These are phyloP conservation scores for Blastobotrys parvus DNA, from an alignment of 805 yeast species.

Conservation along the genomic window DNA sequence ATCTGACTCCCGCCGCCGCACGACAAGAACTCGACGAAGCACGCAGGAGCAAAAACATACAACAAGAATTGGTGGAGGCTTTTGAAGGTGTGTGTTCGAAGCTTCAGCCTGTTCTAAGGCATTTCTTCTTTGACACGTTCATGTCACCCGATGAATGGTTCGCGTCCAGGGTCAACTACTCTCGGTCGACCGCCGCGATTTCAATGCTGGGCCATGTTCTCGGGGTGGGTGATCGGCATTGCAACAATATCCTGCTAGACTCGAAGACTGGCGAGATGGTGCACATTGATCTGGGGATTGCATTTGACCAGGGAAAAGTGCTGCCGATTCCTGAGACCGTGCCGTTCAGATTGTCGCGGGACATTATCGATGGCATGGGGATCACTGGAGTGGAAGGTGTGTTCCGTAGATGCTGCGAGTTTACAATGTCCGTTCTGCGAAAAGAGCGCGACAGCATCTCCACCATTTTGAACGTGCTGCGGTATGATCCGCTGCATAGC, in stretches of 20 bases:
- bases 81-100: conserved; percentile 41
- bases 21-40: conserved; percentile 22
- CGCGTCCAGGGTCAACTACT: conserved; percentile 50
- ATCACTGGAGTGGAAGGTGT: conserved; percentile 74
- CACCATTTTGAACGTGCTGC: conserved; percentile 74
- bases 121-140: conserved; percentile 63
- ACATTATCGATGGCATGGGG: conserved; percentile 90
- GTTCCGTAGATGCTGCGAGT: conserved; percentile 65
- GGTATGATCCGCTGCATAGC: conserved; percentile 87
- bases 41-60: conserved; percentile 30
- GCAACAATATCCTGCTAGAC: conserved; percentile 84
- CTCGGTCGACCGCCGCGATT: conserved; percentile 71
- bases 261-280: conserved; percentile 79
- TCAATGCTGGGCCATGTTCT: conserved; percentile 82
- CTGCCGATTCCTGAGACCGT: conserved; percentile 86
- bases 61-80: conserved; percentile 16
- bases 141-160: conserved; percentile 69
- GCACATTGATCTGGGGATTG: conserved; percentile 93
- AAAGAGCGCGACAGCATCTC: conserved; percentile 58
- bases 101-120: conserved; percentile 59
- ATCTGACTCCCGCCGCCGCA: conserved; percentile 22
- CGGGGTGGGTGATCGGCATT: conserved; percentile 93
- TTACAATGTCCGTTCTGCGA: conserved; percentile 59
- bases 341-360: conserved; percentile 86
- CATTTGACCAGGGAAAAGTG: conserved; percentile 87